Evolutionary conservation across 352 stramenopile species (phyloP).

Genomic region (Globisporangium ultimum): DNA sequence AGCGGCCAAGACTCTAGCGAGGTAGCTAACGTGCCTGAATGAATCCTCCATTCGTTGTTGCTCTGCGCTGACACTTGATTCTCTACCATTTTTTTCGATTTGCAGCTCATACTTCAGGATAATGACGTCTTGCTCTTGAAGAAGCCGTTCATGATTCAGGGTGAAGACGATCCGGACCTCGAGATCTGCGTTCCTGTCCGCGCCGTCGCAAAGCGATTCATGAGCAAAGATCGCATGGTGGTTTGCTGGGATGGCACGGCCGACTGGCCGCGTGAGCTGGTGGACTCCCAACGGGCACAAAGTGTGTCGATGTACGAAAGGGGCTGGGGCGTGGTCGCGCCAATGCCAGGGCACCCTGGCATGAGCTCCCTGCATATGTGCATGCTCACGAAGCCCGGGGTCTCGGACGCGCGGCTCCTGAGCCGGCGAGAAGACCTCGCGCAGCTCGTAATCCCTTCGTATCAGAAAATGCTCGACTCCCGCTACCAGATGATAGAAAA

Average conservation of each 20-base stretch:
- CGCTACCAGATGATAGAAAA: too few relatives aligned
- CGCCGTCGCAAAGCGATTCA: slow-evolving; percentile 9
- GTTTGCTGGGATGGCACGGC: slow-evolving; percentile 8
- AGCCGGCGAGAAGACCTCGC: slow-evolving; percentile 73
- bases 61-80: too few relatives aligned
- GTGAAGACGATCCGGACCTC: not conserved
- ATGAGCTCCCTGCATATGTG: slow-evolving; percentile 24
- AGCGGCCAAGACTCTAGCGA: not conserved
- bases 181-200: slow-evolving; percentile 2
- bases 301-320: slow-evolving; percentile 4
- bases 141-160: slow-evolving; percentile 2
- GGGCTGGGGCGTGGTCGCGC: too few relatives aligned
- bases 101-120: slow-evolving; percentile 1
- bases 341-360: not conserved
- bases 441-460: slow-evolving; percentile 60
- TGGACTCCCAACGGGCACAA: too few relatives aligned
- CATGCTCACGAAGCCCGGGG: slow-evolving; percentile 40
- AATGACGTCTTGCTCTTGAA: slow-evolving; percentile 11
- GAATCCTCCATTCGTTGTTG: too few relatives aligned
- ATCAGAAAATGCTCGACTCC: too few relatives aligned
- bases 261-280: slow-evolving; percentile 4
- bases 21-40: too few relatives aligned
- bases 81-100: too few relatives aligned
- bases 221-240: slow-evolving; percentile 8
- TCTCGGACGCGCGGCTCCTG: not conserved